phyloP scores from a whole-genome alignment of 225 moss, liverwort and hornwort genomes.

The Straminergon stramineum region DNA sequence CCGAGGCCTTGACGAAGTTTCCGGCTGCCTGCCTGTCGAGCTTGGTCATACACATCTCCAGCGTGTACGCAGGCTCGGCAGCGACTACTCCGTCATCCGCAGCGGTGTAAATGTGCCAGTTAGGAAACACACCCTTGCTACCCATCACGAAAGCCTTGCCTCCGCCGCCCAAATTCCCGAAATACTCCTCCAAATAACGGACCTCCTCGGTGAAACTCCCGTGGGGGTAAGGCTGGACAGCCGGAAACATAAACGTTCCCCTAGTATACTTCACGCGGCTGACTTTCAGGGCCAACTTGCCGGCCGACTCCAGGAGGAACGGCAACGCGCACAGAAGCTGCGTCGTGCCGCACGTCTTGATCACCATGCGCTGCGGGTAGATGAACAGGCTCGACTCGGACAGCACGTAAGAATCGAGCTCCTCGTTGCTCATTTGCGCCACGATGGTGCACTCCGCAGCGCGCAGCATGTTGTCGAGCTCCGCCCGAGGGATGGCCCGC shows the following conservation, averaged over 20 bases:
- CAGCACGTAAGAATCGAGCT: slow-evolving; percentile 78
- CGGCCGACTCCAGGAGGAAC: slow-evolving; percentile 34
- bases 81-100: neutral
- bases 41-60: slow-evolving; percentile 95
- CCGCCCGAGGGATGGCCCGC: slow-evolving; percentile 42
- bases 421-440: slow-evolving; percentile 56
- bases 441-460: slow-evolving; percentile 92
- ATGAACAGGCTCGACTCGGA: slow-evolving; percentile 94
- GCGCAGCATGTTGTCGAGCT: slow-evolving; percentile 65
- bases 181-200: slow-evolving; percentile 60
- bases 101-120: slow-evolving; percentile 86
- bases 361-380: slow-evolving; percentile 44
- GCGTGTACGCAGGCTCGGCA: slow-evolving; percentile 30
- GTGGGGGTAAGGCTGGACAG: slow-evolving; percentile 70
- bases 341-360: slow-evolving; percentile 92
- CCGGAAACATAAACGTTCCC: slow-evolving; percentile 92
- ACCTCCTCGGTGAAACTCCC: slow-evolving; percentile 86
- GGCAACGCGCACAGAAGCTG: slow-evolving; percentile 60
- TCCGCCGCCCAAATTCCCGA: slow-evolving; percentile 60
- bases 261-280: slow-evolving; percentile 69
- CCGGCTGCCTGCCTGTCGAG: slow-evolving; percentile 42
- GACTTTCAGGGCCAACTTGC: slow-evolving; percentile 43
- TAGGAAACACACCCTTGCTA: slow-evolving; percentile 47
- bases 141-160: slow-evolving; percentile 83
- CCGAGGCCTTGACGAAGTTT: slow-evolving; percentile 48